phyloP scores from a whole-genome alignment of 306 rosid genomes.

The Lathyrus oleraceus region DNA sequence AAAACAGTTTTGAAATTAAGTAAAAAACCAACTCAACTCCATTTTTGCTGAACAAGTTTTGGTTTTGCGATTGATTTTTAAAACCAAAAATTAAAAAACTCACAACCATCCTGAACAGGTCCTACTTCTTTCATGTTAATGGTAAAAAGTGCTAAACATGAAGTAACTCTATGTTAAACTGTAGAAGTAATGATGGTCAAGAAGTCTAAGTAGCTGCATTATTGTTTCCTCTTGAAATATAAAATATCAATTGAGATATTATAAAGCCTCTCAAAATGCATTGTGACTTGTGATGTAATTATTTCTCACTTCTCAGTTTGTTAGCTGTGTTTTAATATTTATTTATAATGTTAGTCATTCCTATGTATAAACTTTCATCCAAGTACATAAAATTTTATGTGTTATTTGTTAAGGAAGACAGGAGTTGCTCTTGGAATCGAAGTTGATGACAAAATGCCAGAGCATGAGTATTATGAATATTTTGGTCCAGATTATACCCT shows the following conservation, averaged over 20 bases:
- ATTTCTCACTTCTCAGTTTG: constrained; percentile 19
- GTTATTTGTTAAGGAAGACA: constrained; percentile 60
- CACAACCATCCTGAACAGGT: too few relatives aligned
- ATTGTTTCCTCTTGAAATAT: neutral
- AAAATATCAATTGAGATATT: neutral
- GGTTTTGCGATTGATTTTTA: too few relatives aligned
- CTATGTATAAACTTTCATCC: neutral
- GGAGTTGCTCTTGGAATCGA: constrained; percentile 93
- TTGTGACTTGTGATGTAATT: neutral
- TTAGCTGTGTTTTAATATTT: constrained; percentile 20
- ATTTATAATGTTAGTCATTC: constrained; percentile 11
- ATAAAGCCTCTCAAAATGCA: neutral
- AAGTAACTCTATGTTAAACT: neutral
- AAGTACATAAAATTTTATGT: constrained; percentile 18
- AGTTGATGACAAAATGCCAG: constrained; percentile 93
- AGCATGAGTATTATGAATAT: constrained; percentile 86
- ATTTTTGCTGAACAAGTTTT: too few relatives aligned
- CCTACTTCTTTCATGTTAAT: neutral
- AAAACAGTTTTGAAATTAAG: too few relatives aligned
- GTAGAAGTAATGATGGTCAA: neutral
- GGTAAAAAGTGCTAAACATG: neutral
- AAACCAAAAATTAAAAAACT: too few relatives aligned
- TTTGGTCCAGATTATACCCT: constrained; percentile 92
- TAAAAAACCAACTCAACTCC: too few relatives aligned
- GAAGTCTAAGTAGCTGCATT: neutral